Evolutionary conservation across 2,329 filamentous ascomycete species (phyloP).

Genomic region (Colletotrichum paranaense): DNA sequence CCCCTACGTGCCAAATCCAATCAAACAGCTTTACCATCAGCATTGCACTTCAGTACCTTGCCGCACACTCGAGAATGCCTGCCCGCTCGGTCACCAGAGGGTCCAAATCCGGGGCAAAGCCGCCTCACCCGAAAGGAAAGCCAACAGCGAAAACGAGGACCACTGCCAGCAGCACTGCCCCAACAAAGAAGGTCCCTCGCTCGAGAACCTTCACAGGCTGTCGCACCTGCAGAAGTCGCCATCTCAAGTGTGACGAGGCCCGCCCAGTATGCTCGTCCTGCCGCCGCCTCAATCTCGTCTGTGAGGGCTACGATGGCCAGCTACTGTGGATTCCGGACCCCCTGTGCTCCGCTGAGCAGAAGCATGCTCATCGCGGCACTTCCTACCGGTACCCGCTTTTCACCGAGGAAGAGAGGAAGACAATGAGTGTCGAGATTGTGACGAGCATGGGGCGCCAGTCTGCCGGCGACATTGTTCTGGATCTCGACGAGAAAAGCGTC

Average conservation of each 20-base stretch:
- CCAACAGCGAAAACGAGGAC: not conserved
- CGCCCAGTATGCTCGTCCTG: constrained; percentile 53
- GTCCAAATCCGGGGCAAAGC: not conserved
- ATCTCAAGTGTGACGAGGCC: constrained; percentile 57
- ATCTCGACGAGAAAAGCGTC: constrained; percentile 37
- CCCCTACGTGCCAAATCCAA: not conserved
- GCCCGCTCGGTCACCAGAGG: not conserved
- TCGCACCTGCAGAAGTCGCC: constrained; percentile 49
- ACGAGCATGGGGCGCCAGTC: constrained; percentile 43
- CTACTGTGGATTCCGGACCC: constrained; percentile 45
- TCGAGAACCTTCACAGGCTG: constrained; percentile 47
- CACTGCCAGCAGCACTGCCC: not conserved
- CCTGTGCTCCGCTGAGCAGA: constrained; percentile 33
- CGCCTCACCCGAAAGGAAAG: not conserved
- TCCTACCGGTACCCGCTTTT: constrained; percentile 56
- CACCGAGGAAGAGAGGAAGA: constrained; percentile 47
- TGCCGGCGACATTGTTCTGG: constrained; percentile 39
- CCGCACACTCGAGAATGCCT: constrained; percentile 1
- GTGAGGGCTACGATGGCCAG: constrained; percentile 52
- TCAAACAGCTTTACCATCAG: not conserved
- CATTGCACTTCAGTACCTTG: not conserved
- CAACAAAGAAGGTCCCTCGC: constrained; percentile 16
- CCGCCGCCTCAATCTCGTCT: constrained; percentile 45
- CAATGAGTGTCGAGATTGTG: constrained; percentile 48
- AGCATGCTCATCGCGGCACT: constrained; percentile 29